A percentile compares a stretch with the other conserved stretches of the same genome.
These are phyloP conservation scores for Penicillium coffeae DNA, from an alignment of 495 filamentous ascomycete genomes.

Conservation along the genomic window DNA sequence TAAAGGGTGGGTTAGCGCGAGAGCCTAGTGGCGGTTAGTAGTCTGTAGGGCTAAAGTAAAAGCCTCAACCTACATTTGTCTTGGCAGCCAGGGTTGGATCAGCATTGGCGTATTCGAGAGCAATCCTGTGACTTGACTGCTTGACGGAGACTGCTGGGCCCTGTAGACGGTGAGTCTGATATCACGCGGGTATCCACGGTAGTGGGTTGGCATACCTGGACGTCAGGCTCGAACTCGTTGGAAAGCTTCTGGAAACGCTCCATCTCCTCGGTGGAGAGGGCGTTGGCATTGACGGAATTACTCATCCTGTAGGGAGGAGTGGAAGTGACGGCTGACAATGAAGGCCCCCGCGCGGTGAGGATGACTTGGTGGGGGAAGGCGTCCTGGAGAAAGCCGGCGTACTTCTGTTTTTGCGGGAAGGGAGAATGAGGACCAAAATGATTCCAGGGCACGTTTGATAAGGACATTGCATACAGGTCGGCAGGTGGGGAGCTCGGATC, in stretches of 20 bases:
- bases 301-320: slow-evolving; percentile 12
- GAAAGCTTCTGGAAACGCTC: slow-evolving; percentile 52
- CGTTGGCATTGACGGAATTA: slow-evolving; percentile 38
- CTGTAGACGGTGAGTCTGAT: slow-evolving; percentile 40
- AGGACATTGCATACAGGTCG: slow-evolving; percentile 39
- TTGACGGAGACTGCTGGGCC: slow-evolving; percentile 78
- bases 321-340: slow-evolving; percentile 23
- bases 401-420: slow-evolving; percentile 31
- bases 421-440: slow-evolving; percentile 37
- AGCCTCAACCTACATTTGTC: slow-evolving; percentile 64
- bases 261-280: slow-evolving; percentile 48
- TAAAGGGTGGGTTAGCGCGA: slow-evolving; percentile 80
- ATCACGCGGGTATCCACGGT: not conserved
- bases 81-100: slow-evolving; percentile 82
- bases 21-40: slow-evolving; percentile 47
- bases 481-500: not conserved
- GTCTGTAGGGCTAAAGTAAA: slow-evolving; percentile 1
- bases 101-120: slow-evolving; percentile 84
- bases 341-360: slow-evolving; percentile 1
- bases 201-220: slow-evolving; percentile 44
- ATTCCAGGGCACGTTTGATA: slow-evolving; percentile 37
- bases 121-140: slow-evolving; percentile 71
- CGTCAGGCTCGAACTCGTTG: slow-evolving; percentile 62
- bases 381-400: slow-evolving; percentile 21
- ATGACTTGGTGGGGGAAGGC: slow-evolving; percentile 17